Evolutionary conservation across 257 asterid genomes (phyloP).

Genomic region (Catharanthus roseus): DNA sequence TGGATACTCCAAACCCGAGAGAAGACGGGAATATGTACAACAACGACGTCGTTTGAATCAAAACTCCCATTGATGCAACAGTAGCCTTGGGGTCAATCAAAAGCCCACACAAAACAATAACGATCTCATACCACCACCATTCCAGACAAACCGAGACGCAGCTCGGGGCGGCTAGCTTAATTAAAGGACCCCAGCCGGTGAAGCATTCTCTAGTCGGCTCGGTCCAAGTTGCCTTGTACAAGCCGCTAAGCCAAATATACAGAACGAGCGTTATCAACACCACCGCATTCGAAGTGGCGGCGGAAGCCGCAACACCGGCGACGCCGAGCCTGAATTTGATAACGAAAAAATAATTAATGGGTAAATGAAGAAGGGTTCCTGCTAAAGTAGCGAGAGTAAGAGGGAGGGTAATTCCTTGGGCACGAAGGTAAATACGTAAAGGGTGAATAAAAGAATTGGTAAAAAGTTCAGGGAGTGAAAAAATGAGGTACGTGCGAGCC

Average conservation of each 20-base stretch:
- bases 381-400: constrained; percentile 52
- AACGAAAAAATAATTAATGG: constrained; percentile 46
- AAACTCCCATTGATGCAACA: constrained; percentile 74
- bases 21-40: constrained; percentile 72
- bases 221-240: constrained; percentile 58
- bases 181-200: constrained; percentile 72
- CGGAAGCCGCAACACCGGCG: constrained; percentile 73
- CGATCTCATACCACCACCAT: constrained; percentile 97
- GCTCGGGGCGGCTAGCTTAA: constrained; percentile 70
- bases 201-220: constrained; percentile 47
- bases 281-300: constrained; percentile 50
- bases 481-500: constrained; percentile 58
- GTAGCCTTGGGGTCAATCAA: constrained; percentile 68
- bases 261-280: constrained; percentile 34
- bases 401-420: constrained; percentile 79
- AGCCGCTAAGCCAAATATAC: constrained; percentile 38
- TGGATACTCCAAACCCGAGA: constrained; percentile 61
- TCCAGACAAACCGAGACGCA: constrained; percentile 80
- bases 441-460: constrained; percentile 74
- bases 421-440: constrained; percentile 74
- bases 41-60: constrained; percentile 74
- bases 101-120: constrained; percentile 70
- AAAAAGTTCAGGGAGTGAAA: constrained; percentile 68
- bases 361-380: constrained; percentile 56
- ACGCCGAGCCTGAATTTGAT: constrained; percentile 49